Evolutionary conservation across 371 early-diverging fungal species (phyloP).

Genomic region (Aphelidium insulamus): DNA sequence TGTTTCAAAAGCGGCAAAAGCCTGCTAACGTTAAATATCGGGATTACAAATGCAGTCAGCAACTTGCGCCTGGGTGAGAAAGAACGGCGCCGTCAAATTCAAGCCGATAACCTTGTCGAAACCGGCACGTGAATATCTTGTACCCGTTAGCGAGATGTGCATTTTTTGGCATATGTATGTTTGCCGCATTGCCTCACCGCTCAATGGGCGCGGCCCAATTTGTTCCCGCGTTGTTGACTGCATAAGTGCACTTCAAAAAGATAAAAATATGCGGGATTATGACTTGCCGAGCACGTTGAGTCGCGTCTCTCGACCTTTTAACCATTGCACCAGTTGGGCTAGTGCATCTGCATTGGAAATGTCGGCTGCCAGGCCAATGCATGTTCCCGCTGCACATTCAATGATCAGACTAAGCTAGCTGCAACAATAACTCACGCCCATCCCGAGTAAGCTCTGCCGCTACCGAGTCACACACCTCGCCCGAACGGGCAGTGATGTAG

Average conservation of each 20-base stretch:
- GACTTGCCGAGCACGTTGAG: conserved; percentile 26
- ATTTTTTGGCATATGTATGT: not conserved
- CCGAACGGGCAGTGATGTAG: conserved; percentile 39
- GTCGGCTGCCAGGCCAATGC: conserved; percentile 53
- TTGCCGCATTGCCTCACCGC: not conserved
- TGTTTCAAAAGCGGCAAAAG: conserved; percentile 50
- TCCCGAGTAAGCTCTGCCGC: not conserved
- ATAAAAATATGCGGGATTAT: conserved; percentile 12
- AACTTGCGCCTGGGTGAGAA: conserved; percentile 49
- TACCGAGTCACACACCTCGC: conserved; percentile 30
- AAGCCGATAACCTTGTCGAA: conserved; percentile 63
- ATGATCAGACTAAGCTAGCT: not conserved
- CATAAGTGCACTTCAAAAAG: conserved; percentile 30
- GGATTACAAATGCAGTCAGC: not conserved
- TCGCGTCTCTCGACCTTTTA: conserved; percentile 30
- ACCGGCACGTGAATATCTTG: conserved; percentile 39
- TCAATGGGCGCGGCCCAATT: not conserved
- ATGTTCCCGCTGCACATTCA: conserved; percentile 26
- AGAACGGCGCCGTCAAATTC: conserved; percentile 65
- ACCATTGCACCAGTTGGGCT: conserved; percentile 38
- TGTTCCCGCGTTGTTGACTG: conserved; percentile 6
- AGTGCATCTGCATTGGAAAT: too few relatives aligned
- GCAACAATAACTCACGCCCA: not conserved
- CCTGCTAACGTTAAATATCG: conserved; percentile 5
- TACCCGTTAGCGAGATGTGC: too few relatives aligned